These are phyloP conservation scores for Salvia miltiorrhiza DNA, from an alignment of 257 asterid species.

Conservation along the genomic window DNA sequence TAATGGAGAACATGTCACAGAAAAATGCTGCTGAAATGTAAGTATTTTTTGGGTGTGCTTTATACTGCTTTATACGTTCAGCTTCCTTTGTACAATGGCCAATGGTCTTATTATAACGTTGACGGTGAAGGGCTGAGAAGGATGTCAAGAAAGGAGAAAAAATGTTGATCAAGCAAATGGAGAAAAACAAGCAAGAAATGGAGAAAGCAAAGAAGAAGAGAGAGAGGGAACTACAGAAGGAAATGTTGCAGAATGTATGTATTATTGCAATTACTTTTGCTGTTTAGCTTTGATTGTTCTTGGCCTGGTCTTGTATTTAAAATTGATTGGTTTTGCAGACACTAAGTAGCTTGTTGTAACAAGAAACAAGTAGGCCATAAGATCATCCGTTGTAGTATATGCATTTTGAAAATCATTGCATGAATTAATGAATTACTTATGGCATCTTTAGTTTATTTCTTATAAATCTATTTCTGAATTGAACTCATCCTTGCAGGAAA, in stretches of 20 bases:
- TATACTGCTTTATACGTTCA: not conserved
- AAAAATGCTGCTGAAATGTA: constrained; percentile 64
- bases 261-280: not conserved
- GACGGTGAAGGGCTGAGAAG: constrained; percentile 64
- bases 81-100: constrained; percentile 11
- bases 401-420: not conserved
- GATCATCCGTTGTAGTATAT: not conserved
- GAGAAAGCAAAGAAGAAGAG: constrained; percentile 72
- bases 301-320: not conserved
- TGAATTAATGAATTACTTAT: not conserved
- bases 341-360: not conserved
- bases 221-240: constrained; percentile 64
- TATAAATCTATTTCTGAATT: constrained; percentile 5
- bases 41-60: constrained; percentile 25
- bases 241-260: constrained; percentile 69
- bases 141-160: constrained; percentile 53
- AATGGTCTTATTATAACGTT: constrained; percentile 12
- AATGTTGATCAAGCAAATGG: constrained; percentile 63
- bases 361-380: not conserved
- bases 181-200: constrained; percentile 63
- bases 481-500: constrained; percentile 47
- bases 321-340: not conserved
- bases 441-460: not conserved
- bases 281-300: not conserved
- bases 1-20: constrained; percentile 49